Evolutionary conservation across 768 basidiomycete species (phyloP).

Genomic region (Dioszegia aurantiaca): DNA sequence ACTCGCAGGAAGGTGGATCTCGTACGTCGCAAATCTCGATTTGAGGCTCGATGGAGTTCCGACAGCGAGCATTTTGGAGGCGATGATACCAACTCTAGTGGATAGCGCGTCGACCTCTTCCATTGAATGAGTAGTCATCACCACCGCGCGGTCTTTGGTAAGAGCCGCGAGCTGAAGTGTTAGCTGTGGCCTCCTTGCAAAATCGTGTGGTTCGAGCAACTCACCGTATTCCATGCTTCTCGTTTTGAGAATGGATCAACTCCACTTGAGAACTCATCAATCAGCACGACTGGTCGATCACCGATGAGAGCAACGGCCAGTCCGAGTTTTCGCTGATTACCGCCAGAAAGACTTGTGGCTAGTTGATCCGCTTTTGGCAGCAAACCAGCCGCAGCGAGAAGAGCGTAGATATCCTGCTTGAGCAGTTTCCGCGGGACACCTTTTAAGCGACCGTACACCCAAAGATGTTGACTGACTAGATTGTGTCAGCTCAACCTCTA

Average conservation of each 20-base stretch:
- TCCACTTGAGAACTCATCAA: constrained; percentile 80
- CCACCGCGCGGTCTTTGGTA: constrained; percentile 37
- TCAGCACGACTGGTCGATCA: constrained; percentile 72
- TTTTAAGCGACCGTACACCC: constrained; percentile 69
- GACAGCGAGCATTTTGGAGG: constrained; percentile 70
- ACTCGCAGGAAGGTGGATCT: constrained; percentile 61
- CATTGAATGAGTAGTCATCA: constrained; percentile 64
- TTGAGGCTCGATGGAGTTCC: constrained; percentile 66
- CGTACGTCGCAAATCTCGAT: constrained; percentile 68
- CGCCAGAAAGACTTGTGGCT: constrained; percentile 72
- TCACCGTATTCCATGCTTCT: constrained; percentile 74
- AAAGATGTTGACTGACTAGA: constrained; percentile 65
- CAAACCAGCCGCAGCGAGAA: constrained; percentile 64
- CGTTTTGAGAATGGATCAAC: constrained; percentile 79
- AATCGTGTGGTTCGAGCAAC: too few species aligned
- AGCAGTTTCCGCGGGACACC: constrained; percentile 63
- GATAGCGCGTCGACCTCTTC: constrained; percentile 78
- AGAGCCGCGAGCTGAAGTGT: constrained; percentile 22
- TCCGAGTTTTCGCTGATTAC: constrained; percentile 72
- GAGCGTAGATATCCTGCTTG: constrained; percentile 58
- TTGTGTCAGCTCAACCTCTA: too few species aligned
- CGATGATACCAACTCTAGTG: constrained; percentile 71
- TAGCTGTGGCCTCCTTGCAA: neutral
- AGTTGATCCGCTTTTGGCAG: constrained; percentile 65
- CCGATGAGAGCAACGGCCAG: constrained; percentile 74